Evolutionary conservation across 768 basidiomycete species (phyloP).

Genomic region (Boletus tylopilopsis): DNA sequence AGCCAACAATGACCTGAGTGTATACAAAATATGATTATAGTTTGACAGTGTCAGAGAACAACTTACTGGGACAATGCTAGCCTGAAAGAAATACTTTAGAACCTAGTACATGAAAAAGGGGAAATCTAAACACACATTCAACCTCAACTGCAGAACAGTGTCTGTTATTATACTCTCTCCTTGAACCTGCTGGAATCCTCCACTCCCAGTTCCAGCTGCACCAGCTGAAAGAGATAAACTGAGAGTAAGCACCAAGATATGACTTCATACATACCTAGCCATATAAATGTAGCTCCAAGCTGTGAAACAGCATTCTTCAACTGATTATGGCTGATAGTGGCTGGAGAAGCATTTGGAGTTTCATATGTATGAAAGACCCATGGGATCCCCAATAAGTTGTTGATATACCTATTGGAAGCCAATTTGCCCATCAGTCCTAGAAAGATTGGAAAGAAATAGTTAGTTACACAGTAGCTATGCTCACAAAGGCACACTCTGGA

Average conservation of each 20-base stretch:
- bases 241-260: not conserved
- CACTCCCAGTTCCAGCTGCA: not conserved
- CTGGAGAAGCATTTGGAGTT: not conserved
- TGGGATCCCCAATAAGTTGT: not conserved
- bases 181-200: not conserved
- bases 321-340: not conserved
- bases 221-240: not conserved
- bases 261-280: not conserved
- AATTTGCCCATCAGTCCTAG: not conserved
- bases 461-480: not conserved
- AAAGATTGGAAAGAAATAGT: not conserved
- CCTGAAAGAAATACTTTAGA: not conserved
- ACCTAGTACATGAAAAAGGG: not conserved
- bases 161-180: not conserved
- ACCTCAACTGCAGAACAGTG: not conserved
- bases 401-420: not conserved
- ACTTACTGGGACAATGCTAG: not conserved
- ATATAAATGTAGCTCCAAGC: not conserved
- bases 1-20: not conserved
- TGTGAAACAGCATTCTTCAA: not conserved
- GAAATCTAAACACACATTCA: slow-evolving; percentile 3
- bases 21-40: not conserved
- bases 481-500: not conserved
- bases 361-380: not conserved
- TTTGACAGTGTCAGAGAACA: not conserved